Percentiles rank a stretch among this genome's conserved stretches.
These are phyloP conservation scores for Platismatia glauca DNA, from an alignment of 495 filamentous ascomycete species.

Conservation along the genomic window DNA sequence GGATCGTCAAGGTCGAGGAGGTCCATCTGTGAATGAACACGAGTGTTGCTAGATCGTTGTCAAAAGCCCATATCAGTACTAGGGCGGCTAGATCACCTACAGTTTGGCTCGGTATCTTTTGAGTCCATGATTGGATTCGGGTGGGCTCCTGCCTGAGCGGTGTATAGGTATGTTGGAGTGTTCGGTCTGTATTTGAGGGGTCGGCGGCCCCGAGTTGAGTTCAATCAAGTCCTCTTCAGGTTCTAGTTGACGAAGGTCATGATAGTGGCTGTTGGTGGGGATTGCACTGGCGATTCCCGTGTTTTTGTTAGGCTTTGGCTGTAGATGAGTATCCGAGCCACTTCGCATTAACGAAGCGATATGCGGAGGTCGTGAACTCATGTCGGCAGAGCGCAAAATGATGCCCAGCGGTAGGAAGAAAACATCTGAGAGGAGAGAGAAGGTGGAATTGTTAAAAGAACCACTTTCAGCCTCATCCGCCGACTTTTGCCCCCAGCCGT, in stretches of 20 bases:
- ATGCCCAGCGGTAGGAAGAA: background rate
- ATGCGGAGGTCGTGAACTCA: background rate
- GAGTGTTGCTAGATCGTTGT: background rate
- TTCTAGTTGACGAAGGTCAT: slow-evolving; percentile 6
- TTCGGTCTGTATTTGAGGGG: background rate
- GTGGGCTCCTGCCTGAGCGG: background rate
- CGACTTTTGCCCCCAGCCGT: no score
- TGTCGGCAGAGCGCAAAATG: background rate
- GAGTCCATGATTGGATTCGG: background rate
- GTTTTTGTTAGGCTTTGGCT: background rate
- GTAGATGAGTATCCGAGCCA: background rate
- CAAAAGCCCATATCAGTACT: background rate
- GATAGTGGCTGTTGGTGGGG: background rate
- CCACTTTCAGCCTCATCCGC: no score
- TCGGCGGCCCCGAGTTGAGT: background rate
- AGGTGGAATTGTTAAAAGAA: no score
- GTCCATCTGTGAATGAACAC: background rate
- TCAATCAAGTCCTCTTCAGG: slow-evolving; percentile 6
- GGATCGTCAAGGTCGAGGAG: slow-evolving; percentile 6
- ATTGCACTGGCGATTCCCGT: background rate
- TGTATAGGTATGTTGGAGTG: no score
- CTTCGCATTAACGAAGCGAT: background rate
- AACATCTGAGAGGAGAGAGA: background rate
- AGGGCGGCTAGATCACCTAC: background rate
- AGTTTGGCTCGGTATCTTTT: background rate